Conservation (phyloP, 805 yeast genomes). For the Nakazawaea holstii region DNA sequence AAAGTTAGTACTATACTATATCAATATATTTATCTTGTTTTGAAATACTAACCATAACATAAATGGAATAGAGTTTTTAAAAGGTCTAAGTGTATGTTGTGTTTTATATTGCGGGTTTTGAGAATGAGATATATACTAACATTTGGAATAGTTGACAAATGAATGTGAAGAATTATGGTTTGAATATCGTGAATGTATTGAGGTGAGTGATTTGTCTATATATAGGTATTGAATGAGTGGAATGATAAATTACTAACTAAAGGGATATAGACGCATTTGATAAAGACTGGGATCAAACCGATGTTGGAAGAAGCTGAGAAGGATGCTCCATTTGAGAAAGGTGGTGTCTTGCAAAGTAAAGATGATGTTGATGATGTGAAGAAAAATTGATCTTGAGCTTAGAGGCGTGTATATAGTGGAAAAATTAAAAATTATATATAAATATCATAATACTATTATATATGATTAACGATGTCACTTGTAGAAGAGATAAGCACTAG, state of each 20-base stretch:
- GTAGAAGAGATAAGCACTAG: constrained; percentile 10
- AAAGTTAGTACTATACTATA: constrained; percentile 37
- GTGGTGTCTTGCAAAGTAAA: constrained; percentile 37
- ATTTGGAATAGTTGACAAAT: constrained; percentile 43
- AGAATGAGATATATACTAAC: background rate
- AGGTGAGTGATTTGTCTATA: constrained; percentile 33
- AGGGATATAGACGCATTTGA: constrained; percentile 35
- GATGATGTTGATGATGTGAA: background rate
- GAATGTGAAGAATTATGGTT: constrained; percentile 92
- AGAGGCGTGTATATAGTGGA: too few relatives aligned
- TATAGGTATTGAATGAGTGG: background rate
- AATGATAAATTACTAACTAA: background rate
- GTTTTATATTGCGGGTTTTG: constrained; percentile 7
- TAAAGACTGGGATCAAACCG: constrained; percentile 71
- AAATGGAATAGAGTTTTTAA: constrained; percentile 50
- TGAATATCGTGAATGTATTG: constrained; percentile 83
- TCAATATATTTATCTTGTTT: background rate
- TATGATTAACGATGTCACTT: too few relatives aligned
- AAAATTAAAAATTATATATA: too few relatives aligned
- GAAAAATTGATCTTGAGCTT: too few relatives aligned
- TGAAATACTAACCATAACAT: constrained; percentile 2
- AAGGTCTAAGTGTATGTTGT: constrained; percentile 44
- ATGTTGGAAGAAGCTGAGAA: constrained; percentile 84
- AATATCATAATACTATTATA: too few relatives aligned
- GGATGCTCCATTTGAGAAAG: constrained; percentile 82